Evolutionary conservation across 305 asterid species (phyloP).

Genomic region (Fraxinus sp.): DNA sequence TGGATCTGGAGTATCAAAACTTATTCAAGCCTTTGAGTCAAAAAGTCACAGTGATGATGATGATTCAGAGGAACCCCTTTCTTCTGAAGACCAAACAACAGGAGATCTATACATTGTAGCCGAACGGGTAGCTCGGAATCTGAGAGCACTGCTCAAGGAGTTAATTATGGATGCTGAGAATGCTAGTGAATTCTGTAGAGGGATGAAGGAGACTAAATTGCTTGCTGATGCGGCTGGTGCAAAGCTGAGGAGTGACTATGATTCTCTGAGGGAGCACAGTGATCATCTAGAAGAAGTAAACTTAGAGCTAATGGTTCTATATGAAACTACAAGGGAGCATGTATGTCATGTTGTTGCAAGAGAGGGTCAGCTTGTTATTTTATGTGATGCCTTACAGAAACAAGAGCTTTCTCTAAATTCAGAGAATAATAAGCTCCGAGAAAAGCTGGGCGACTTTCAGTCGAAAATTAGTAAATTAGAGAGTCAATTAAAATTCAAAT

Average conservation of each 20-base stretch:
- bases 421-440: slow-evolving; percentile 56
- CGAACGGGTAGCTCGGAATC: slow-evolving; percentile 38
- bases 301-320: slow-evolving; percentile 68
- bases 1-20: slow-evolving; percentile 70
- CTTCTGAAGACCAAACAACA: slow-evolving; percentile 39
- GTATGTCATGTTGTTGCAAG: slow-evolving; percentile 35
- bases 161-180: slow-evolving; percentile 48
- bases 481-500: slow-evolving; percentile 52
- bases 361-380: slow-evolving; percentile 53
- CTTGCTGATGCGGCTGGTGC: slow-evolving; percentile 38
- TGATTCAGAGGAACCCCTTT: slow-evolving; percentile 42
- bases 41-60: slow-evolving; percentile 53
- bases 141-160: slow-evolving; percentile 50
- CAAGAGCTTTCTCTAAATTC: slow-evolving; percentile 49
- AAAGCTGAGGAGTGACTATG: slow-evolving; percentile 40
- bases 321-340: slow-evolving; percentile 60
- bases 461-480: slow-evolving; percentile 52
- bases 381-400: slow-evolving; percentile 52
- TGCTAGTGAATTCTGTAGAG: slow-evolving; percentile 47
- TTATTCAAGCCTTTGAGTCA: slow-evolving; percentile 83
- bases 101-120: slow-evolving; percentile 46
- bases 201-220: slow-evolving; percentile 41
- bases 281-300: slow-evolving; percentile 62
- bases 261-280: slow-evolving; percentile 43
- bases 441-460: slow-evolving; percentile 45